Percentiles rank a stretch among this genome's conserved stretches.
Conservation (phyloP, 345 rosid genomes). For the Lepidium aucheri region DNA sequence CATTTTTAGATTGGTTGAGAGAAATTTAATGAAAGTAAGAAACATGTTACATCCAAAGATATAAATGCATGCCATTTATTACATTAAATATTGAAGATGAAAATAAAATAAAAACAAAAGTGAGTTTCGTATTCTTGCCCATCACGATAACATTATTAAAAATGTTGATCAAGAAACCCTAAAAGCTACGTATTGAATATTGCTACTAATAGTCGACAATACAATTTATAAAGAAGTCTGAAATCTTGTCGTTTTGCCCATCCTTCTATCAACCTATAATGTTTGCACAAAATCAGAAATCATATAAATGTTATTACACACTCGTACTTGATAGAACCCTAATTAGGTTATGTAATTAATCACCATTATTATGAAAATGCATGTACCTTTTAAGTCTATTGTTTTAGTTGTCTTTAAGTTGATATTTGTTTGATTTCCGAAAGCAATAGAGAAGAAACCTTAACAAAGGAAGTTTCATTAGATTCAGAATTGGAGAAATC, state of each 20-base stretch:
- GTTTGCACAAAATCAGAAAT: constrained; percentile 21
- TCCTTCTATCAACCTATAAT: constrained; percentile 16
- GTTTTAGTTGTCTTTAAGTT: constrained; percentile 17
- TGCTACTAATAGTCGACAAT: constrained; percentile 16
- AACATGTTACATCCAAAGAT: constrained; percentile 18
- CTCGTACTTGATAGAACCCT: neutral
- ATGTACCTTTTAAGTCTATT: neutral
- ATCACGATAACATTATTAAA: constrained; percentile 19
- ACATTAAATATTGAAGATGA: constrained; percentile 1
- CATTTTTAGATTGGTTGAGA: constrained; percentile 2
- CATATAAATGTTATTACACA: constrained; percentile 19
- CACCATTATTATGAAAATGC: neutral
- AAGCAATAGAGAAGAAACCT: constrained; percentile 24
- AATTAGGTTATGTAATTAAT: neutral
- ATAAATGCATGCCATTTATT: constrained; percentile 20
- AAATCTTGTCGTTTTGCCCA: constrained; percentile 17
- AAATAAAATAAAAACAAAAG: neutral
- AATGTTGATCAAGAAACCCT: constrained; percentile 16
- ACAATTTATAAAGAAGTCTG: neutral
- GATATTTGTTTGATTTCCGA: constrained; percentile 23
- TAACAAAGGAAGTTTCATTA: constrained; percentile 44
- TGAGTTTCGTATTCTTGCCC: constrained; percentile 19
- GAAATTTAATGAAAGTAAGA: constrained; percentile 15
- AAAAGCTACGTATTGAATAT: constrained; percentile 10
- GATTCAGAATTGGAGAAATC: constrained; percentile 23